A percentile compares a stretch with the other conserved stretches of the same genome.
Evolutionary conservation across 129 eudicot genomes (phyloP).

Genomic region (Smallanthus sonchifolius): DNA sequence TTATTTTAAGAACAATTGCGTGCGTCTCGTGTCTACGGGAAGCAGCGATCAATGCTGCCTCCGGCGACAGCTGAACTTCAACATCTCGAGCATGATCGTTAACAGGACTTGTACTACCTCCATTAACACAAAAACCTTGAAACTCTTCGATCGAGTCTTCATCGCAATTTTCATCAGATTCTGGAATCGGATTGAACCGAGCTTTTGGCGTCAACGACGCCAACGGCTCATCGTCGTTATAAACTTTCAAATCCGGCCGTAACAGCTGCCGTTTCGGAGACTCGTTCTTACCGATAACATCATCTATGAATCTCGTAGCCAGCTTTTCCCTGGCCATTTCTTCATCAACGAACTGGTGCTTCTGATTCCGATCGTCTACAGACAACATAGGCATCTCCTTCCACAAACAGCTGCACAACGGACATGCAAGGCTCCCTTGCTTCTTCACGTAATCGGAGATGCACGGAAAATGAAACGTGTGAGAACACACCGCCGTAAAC

Average conservation of each 20-base stretch:
- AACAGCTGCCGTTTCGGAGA: slow-evolving; percentile 20
- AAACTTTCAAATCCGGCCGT: slow-evolving; percentile 54
- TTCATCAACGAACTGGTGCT: slow-evolving; percentile 8
- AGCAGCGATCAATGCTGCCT: slow-evolving; percentile 59
- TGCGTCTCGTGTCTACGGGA: slow-evolving; percentile 53
- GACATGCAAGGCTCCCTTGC: slow-evolving; percentile 36
- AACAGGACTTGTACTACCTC: neutral
- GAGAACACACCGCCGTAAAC: slow-evolving; percentile 89
- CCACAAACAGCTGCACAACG: slow-evolving; percentile 36
- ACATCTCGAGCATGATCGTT: slow-evolving; percentile 17
- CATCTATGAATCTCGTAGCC: slow-evolving; percentile 19
- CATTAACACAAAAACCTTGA: slow-evolving; percentile 26
- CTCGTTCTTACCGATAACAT: neutral
- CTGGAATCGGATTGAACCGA: slow-evolving; percentile 39
- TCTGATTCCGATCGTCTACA: slow-evolving; percentile 15
- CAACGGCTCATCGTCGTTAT: slow-evolving; percentile 48
- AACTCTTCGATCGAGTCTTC: slow-evolving; percentile 24
- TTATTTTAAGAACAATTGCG: slow-evolving; percentile 52
- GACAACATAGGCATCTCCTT: slow-evolving; percentile 32
- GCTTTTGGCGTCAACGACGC: slow-evolving; percentile 30
- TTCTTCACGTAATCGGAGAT: slow-evolving; percentile 31
- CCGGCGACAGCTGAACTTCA: slow-evolving; percentile 46
- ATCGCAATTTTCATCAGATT: slow-evolving; percentile 35
- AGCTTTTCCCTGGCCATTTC: slow-evolving; percentile 24
- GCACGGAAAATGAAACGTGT: slow-evolving; percentile 72